Conservation (phyloP, 805 yeast species). For the Saccharomycopsis sp. region DNA sequence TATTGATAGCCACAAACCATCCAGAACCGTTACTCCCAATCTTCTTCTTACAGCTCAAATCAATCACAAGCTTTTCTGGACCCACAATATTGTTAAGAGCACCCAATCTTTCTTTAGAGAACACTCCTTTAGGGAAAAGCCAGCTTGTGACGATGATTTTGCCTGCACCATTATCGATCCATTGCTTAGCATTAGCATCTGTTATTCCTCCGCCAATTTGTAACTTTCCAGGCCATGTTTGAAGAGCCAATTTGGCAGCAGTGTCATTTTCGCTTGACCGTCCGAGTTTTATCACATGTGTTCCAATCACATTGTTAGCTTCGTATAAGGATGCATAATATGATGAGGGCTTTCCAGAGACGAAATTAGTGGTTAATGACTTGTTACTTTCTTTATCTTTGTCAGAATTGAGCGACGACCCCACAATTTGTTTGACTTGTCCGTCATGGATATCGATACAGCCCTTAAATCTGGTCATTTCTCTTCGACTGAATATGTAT, state of each 20-base stretch:
- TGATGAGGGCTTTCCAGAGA: conserved; percentile 65
- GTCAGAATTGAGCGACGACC: conserved; percentile 70
- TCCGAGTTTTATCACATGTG: conserved; percentile 93
- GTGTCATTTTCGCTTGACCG: conserved; percentile 64
- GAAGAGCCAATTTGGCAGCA: conserved; percentile 74
- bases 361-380: conserved; percentile 62
- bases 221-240: conserved; percentile 62
- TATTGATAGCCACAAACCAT: conserved; percentile 97
- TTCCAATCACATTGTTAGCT: conserved; percentile 53
- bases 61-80: conserved; percentile 63
- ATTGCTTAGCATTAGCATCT: conserved; percentile 59
- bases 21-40: conserved; percentile 26
- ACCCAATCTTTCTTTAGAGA: conserved; percentile 45
- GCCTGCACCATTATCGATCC: conserved; percentile 76
- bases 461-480: conserved; percentile 84
- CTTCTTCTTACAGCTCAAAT: conserved; percentile 70
- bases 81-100: conserved; percentile 53
- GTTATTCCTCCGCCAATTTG: conserved; percentile 95
- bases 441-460: conserved; percentile 96
- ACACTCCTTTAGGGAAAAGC: conserved; percentile 61
- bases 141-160: conserved; percentile 92
- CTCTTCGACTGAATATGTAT: no score
- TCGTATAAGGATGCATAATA: conserved; percentile 70
- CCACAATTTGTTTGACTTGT: conserved; percentile 94
- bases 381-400: conserved; percentile 37